Evolutionary conservation across 2,329 filamentous ascomycete genomes (phyloP).

Genomic region (Colletotrichum karsti): DNA sequence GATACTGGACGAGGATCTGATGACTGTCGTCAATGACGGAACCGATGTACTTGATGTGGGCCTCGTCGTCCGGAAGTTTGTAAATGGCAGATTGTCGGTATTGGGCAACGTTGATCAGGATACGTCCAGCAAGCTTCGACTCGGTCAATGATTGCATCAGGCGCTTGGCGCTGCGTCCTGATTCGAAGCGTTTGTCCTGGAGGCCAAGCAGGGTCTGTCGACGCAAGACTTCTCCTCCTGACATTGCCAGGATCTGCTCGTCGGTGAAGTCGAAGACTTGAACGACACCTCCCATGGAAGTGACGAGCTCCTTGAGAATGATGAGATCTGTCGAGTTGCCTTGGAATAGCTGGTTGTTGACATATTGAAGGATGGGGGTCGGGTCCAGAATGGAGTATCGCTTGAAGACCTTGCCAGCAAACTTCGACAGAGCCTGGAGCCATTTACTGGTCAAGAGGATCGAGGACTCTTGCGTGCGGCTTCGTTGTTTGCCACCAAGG

Average conservation of each 20-base stretch:
- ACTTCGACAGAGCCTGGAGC: constrained; percentile 89
- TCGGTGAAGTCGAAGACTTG: constrained; percentile 90
- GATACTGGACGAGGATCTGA: constrained; percentile 83
- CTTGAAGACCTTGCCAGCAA: constrained; percentile 89
- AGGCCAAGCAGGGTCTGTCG: constrained; percentile 83
- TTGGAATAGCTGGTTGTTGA: constrained; percentile 81
- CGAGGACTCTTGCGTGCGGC: constrained; percentile 69
- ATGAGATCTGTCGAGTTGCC: constrained; percentile 92
- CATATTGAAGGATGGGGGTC: constrained; percentile 87
- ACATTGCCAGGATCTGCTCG: constrained; percentile 85
- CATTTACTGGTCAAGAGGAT: constrained; percentile 85
- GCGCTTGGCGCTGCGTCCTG: constrained; percentile 77
- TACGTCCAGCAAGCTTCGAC: constrained; percentile 78
- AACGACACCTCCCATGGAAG: constrained; percentile 92
- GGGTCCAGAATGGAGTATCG: constrained; percentile 86
- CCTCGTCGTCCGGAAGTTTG: constrained; percentile 73
- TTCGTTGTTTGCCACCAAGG: constrained; percentile 67
- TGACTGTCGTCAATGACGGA: constrained; percentile 92
- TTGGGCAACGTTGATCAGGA: constrained; percentile 91
- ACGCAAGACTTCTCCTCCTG: constrained; percentile 82
- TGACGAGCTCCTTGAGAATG: constrained; percentile 88
- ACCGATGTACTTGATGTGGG: constrained; percentile 88
- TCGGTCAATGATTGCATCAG: constrained; percentile 83
- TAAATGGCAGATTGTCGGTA: constrained; percentile 89
- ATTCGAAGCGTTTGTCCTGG: constrained; percentile 83